A percentile compares a stretch with the other conserved stretches of the same genome.
Evolutionary conservation across 495 filamentous ascomycete species (phyloP).

Genomic region (Aspergillus coremiiformis): DNA sequence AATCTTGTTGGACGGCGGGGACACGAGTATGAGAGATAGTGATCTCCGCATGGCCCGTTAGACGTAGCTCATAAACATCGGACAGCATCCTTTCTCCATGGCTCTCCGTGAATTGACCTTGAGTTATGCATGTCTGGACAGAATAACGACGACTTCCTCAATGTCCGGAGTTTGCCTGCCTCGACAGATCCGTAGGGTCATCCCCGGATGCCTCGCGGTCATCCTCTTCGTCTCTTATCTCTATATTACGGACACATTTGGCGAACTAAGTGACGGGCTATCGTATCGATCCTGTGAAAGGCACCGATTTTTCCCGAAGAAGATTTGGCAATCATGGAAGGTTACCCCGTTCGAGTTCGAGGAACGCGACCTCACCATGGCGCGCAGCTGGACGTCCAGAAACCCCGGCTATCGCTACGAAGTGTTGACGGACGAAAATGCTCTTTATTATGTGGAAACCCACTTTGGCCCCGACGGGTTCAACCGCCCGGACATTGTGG

Average conservation of each 20-base stretch:
- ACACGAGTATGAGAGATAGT: neutral
- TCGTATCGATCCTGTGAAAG: slow-evolving; percentile 14
- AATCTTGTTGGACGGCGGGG: neutral
- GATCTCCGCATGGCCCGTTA: neutral
- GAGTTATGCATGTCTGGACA: neutral
- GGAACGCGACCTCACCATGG: slow-evolving; percentile 43
- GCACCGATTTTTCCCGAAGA: slow-evolving; percentile 32
- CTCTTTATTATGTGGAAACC: slow-evolving; percentile 49
- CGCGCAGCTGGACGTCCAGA: slow-evolving; percentile 49
- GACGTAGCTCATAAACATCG: neutral
- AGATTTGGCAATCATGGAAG: slow-evolving; percentile 67
- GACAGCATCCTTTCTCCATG: neutral
- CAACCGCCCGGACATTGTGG: slow-evolving; percentile 54
- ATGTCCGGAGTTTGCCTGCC: slow-evolving; percentile 5
- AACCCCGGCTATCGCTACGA: slow-evolving; percentile 58
- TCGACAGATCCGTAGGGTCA: slow-evolving; percentile 16
- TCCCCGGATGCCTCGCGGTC: slow-evolving; percentile 21
- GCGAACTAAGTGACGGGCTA: slow-evolving; percentile 10
- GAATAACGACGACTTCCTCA: neutral
- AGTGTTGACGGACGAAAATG: slow-evolving; percentile 56
- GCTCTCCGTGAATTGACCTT: neutral
- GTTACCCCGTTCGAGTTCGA: slow-evolving; percentile 51
- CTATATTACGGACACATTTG: slow-evolving; percentile 15
- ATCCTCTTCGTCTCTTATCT: slow-evolving; percentile 34
- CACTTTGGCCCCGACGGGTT: slow-evolving; percentile 50